Conservation (phyloP, 441 rosid genomes). For the Macaranga tanarius region DNA sequence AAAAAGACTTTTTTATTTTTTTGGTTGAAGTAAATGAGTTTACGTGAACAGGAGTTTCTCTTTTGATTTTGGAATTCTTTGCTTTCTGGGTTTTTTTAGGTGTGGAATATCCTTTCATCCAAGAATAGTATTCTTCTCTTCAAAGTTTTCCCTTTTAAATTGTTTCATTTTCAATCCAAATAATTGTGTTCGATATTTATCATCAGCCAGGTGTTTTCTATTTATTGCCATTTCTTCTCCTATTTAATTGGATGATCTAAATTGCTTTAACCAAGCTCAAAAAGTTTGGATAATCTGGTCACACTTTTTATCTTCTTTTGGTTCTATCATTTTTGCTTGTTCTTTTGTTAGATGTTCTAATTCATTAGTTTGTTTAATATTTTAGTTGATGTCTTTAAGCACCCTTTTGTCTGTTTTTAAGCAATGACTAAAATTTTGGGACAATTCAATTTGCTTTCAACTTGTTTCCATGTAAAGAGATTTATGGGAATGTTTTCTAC, state of each 20-base stretch:
- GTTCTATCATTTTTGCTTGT: background rate
- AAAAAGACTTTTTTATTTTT: slow-evolving; percentile 32
- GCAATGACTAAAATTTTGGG: background rate
- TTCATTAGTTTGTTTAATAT: background rate
- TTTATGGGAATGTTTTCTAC: slow-evolving; percentile 31
- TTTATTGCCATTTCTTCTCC: slow-evolving; percentile 14
- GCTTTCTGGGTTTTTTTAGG: slow-evolving; percentile 39
- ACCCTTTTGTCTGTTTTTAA: background rate
- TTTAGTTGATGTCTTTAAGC: too few species aligned
- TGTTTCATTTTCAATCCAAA: slow-evolving; percentile 13
- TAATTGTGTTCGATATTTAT: background rate
- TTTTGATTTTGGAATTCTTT: slow-evolving; percentile 39
- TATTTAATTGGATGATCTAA: slow-evolving; percentile 24
- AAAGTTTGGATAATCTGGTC: slow-evolving; percentile 14
- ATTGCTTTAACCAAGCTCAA: slow-evolving; percentile 15
- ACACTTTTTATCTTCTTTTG: background rate
- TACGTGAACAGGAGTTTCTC: slow-evolving; percentile 56
- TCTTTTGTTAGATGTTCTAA: background rate
- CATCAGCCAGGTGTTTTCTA: too few species aligned
- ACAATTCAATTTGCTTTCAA: slow-evolving; percentile 11
- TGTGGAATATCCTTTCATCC: slow-evolving; percentile 48
- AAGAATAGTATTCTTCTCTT: slow-evolving; percentile 48
- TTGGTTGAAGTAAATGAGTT: slow-evolving; percentile 36
- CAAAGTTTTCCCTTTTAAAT: slow-evolving; percentile 40
- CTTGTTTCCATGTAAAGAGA: slow-evolving; percentile 15